Evolutionary conservation across 164 flowering plant genomes (phyloP), one percentile per base, ranked within the genome.

Genomic region (Stephania cephalantha): DNA sequence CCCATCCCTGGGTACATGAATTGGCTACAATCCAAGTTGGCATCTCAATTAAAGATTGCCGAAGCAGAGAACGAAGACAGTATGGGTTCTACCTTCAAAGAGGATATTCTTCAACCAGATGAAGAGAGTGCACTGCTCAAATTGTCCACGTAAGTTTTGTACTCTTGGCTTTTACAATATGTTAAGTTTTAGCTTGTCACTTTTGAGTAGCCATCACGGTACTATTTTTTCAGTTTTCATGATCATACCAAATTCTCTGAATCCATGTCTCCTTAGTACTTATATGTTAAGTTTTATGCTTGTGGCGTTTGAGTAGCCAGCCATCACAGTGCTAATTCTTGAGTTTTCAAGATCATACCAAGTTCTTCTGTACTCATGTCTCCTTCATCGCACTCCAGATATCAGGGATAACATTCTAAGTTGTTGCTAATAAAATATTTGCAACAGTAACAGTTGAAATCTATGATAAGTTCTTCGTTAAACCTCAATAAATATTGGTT

Each of bases 1-100:
- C 98, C 98, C 61, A 89, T 92, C 74, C 95, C 97, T 7, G 97
- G 98, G 30, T 95, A 48, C 82, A 88, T 91, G 92, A 88, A 85
- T 78, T 95, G 99, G 97, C 91, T 95, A 42, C 81, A 88, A 18
- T 82, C 94, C 61, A 95, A 95, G 88, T 85, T 95, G 86, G 89
- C 89, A 83, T 92, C 93, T 75, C 94, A 89, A 72, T 81, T 81
- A 77, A 86, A 83, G 79, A 85, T 90, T 70, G 80, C 90, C 79
- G 85, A 85, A 77, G 82, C 71, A 45, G 88, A 83, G 63, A 69
- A 76, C 18, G 73, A 68, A 70, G 83, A 58, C 70, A 71, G 72
- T 53, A 75, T 80, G 48, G 86, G 66, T 71, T 84, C 90, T 65
- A 83, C 90, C 53, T 95, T 93, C 74, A 83, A 82, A 73, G 97